Base-by-base conservation (phyloP, 1,284 basidiomycete genomes). In the Cystobasidium slooffiae region DNA sequence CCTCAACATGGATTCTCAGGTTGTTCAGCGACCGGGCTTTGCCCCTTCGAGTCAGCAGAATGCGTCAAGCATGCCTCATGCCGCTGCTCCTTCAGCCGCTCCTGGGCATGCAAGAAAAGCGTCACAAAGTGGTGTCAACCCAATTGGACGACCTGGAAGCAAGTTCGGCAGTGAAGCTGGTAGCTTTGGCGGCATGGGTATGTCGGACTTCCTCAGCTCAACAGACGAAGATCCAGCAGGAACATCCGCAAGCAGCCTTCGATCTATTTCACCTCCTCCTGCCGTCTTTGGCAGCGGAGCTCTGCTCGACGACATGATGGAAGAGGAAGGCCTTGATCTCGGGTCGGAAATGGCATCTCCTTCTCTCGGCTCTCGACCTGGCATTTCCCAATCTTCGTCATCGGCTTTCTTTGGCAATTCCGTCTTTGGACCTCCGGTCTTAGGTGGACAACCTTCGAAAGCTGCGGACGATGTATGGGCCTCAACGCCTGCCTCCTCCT, bases 271-370 rank as follows among this genome's bases (percentile, higher is more conserved):
- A 18, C 75, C 75, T 3, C 75, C 75, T 0, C 75, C 75, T 12
- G 70, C 63, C 1, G 72, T 74, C 2, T 41, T 76, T 5, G 72
- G 72, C 10, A 67, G 68, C 10, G 70, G 68, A 24, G 75, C 75
- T 18, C 61, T 76, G 51, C 66, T 76, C 12, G 75, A 76, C 37
- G 75, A 76, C 37, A 56, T 72, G 55, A 63, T 74, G 47, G 75
- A 76, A 47, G 70, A 73, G 18, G 68, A 70, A 62, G 70, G 58
- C 22, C 22, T 62, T 31, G 70, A 73, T n/a, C 44, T 64, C 4
- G 59, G 31, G 9, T 63, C 6, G 7, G 39, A 51, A 9, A 46
- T 56, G 37, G 49, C 51, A 8, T 66, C 63, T 16, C 44, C 72
- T 67, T n/a, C 64, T 6, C 18, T 47, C n/a, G 49, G 37, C 31